Percentiles rank a stretch among this genome's conserved stretches.
These are phyloP conservation scores for Ailanthus altissimus DNA, from an alignment of 345 rosid genomes.

Conservation along the genomic window DNA sequence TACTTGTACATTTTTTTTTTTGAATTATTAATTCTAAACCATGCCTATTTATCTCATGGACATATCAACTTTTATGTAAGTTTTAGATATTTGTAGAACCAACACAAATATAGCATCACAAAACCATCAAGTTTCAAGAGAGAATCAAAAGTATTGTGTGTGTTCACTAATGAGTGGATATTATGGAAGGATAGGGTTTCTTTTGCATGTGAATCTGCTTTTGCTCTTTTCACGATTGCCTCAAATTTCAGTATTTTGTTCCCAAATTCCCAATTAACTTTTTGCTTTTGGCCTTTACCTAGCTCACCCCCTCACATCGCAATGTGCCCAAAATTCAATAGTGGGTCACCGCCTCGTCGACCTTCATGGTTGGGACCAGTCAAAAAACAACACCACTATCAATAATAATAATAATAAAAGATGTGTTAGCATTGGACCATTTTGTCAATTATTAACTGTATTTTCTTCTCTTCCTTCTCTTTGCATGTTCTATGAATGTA, in stretches of 20 bases:
- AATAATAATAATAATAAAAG: background rate
- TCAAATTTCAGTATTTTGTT: slow-evolving; percentile 13
- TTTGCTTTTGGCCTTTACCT: slow-evolving; percentile 15
- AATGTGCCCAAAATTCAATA: slow-evolving; percentile 23
- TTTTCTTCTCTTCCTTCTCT: slow-evolving; percentile 1
- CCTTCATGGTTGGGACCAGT: slow-evolving; percentile 34
- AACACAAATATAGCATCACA: background rate
- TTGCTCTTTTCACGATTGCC: slow-evolving; percentile 14
- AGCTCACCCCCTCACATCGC: background rate
- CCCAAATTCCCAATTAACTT: slow-evolving; percentile 9
- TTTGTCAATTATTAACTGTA: background rate
- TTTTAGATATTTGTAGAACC: background rate
- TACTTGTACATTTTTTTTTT: background rate
- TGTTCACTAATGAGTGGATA: background rate
- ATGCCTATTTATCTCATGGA: background rate
- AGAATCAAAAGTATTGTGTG: background rate
- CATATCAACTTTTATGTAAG: background rate
- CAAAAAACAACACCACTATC: background rate
- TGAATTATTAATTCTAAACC: background rate
- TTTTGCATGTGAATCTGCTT: slow-evolving; percentile 31
- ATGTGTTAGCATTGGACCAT: slow-evolving; percentile 24
- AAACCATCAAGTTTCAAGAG: background rate
- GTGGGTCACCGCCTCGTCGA: slow-evolving; percentile 17
- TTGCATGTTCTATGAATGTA: background rate
- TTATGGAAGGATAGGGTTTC: background rate